Base-by-base conservation (phyloP, 257 asterid genomes). In the Solanum pennellii region DNA sequence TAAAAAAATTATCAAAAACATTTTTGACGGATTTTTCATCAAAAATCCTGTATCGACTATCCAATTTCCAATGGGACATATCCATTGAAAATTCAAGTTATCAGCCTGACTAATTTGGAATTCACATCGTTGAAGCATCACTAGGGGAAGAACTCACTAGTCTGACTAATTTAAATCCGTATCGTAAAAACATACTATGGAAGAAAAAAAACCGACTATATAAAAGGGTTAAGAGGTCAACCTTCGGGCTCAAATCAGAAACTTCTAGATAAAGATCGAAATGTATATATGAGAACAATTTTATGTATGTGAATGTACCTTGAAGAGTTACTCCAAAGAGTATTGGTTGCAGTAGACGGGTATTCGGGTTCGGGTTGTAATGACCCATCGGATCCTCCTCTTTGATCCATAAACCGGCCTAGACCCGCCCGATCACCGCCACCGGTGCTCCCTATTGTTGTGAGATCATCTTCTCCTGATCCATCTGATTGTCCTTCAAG, bases 301-400 rank as follows among this genome's bases (percentile, higher is more conserved):
- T 79, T 79, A 45, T 15, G 14, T 45, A 27, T 16, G 42, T 33
- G 68, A 35, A 23, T n/a, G 10, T 82, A 96, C 99, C 99, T 96
- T 59, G 99, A 95, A 76, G 99, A 95, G 88, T 95, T 96, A 89
- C 98, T 95, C 99, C 99, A 96, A 89, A 95, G 87, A 86, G 96
- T 95, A 47, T 90, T 74, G 23, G 90, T 83, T 20, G 90, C 66
- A 69, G 94, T 86, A 49, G 98, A 92, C 66, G 95, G 91, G 88
- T 89, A 91, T 45, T 95, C 92, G 20, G 89, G 71, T 68, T 89
- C 95, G 85, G 93, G 96, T 41, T 91, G 97, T 62, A 87, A 83
- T 25, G 95, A 86, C 75, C 93, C 94, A 71, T 93, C 95, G 3
- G 94, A 89, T 12, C 91, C 86, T 72, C 94, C 96, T 88, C 98